Base-by-base conservation (phyloP, 371 early-diverging fungal species). In the Phascolomyces articulosus region DNA sequence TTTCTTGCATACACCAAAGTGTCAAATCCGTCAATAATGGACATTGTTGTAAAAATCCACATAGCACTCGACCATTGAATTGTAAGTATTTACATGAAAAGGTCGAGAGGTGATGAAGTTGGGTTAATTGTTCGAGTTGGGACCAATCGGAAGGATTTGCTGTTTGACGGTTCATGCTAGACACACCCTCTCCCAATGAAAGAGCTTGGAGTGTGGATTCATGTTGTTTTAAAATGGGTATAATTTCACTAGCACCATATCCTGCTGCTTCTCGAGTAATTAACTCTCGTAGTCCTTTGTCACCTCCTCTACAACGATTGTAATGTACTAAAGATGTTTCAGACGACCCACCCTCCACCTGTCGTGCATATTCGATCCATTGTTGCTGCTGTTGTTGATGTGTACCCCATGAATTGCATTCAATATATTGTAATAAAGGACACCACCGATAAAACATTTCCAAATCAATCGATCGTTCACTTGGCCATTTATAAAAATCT, bases 401-500 rank as follows among this genome's bases (percentile, higher is more conserved):
- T 20, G 23, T 13, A 51, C 24, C 51, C 51, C 40, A 57, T 57
- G 57, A 31, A 40, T 57, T 57, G 40, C 57, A 57, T 28, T 57
- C 40, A n/a, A 57, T 9, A 21, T 21, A 57, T 23, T 31, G 34
- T 13, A 57, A 18, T n/a, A 24, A 20, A 4, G 57, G 57, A 40
- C 57, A 57, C 2, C 3, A 38, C 9, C 23, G 57, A 8, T 23
- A 21, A 16, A 57, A 57, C 16, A 57, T 20, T 15, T 57, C 38
- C 4, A 57, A 29, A 57, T 57, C 57, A 6, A 57, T 23, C 13
- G 57, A 10, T n/a, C 15, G 15, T 11, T 24, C 24, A 21, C 40
- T 57, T 31, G 57, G 57, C 13, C 34, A 40, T 23, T 15, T 13
- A 24, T 57, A 40, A 24, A 40, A 31, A 16, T 57, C 57, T 6